Evolutionary conservation across 2,329 filamentous ascomycete genomes (phyloP), one percentile per base, ranked within the genome.

Genomic region (Cladosporium oxysporum): DNA sequence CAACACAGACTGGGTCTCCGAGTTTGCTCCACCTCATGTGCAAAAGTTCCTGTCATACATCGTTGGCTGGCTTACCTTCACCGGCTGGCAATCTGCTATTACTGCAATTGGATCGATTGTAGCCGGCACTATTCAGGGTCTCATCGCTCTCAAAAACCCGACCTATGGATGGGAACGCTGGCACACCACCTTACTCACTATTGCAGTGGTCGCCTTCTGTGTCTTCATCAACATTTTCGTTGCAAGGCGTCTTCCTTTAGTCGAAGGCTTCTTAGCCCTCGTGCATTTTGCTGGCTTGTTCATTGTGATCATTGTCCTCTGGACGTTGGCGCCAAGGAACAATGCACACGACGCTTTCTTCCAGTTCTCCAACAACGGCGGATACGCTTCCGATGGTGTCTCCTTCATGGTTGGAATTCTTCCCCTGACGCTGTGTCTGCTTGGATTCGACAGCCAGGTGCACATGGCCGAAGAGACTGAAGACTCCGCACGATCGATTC

Each of bases 221-320:
- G 74, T 77, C 50, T 66, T 75, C 31, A 77, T 84, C 71, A 85
- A 85, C 68, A 78, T 79, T 1, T 73, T 80, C 14, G 75, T 79
- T 6, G 79, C 79, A 2, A 77, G 76, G 47, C 68, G 79, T 1
- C 73, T 85, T 2, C 82, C 83, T 1, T 74, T 79, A 16, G 75
- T 84, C 29, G 83, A 85, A 71, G 79, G 79, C 0, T 68, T 82
- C 16, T 77, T 84, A 26, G 73, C 85, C 8, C 77, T 83, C 29
- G 70, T 85, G 4, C 84, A 86, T 65, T 75, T 85, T n/a, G 71
- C 82, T 16, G 84, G 83, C 4, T 83, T 85, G 71, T 83, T 85
- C 65, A 83, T 79, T 0, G 82, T 85, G 64, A 72, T 86, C 12
- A 81, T 85, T 28, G 77, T 81, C 0, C 71, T 85, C 4, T 76